phyloP scores from a whole-genome alignment of 176 grass and related monocot species.

The Lolium perenne region DNA sequence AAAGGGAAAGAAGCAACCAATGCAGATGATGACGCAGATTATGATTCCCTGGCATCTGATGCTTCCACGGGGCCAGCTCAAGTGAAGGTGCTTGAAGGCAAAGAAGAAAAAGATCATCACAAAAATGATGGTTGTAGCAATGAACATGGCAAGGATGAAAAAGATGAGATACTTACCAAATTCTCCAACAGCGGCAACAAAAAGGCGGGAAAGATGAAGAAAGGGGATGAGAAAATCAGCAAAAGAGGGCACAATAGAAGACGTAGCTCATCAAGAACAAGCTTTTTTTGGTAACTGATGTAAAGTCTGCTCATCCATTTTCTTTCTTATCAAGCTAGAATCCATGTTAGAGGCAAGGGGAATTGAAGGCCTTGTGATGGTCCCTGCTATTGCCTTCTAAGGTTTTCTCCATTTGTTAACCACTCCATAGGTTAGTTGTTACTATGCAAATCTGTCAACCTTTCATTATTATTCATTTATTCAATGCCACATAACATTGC shows the following conservation, averaged over 20 bases:
- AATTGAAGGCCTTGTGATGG: conserved; percentile 28
- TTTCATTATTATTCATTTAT: conserved; percentile 23
- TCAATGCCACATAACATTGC: background rate
- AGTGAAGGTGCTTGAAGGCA: conserved; percentile 45
- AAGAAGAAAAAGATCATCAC: conserved; percentile 43
- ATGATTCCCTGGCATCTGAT: conserved; percentile 92
- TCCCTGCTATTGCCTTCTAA: conserved; percentile 23
- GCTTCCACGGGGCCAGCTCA: conserved; percentile 80
- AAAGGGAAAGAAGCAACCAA: conserved; percentile 23
- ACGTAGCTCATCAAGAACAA: conserved; percentile 55
- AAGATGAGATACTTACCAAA: conserved; percentile 46
- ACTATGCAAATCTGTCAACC: conserved; percentile 13
- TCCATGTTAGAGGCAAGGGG: conserved; percentile 20
- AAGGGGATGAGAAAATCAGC: conserved; percentile 48
- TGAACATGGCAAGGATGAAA: conserved; percentile 20
- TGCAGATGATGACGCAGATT: conserved; percentile 44
- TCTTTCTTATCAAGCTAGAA: conserved; percentile 35
- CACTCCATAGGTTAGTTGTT: conserved; percentile 32
- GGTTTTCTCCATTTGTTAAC: conserved; percentile 44
- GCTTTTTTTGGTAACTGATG: conserved; percentile 47
- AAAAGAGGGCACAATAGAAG: conserved; percentile 50
- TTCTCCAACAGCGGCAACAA: conserved; percentile 45
- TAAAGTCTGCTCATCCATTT: conserved; percentile 28
- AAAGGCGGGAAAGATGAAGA: conserved; percentile 52
- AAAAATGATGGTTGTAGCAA: conserved; percentile 22